These are phyloP conservation scores for Puccinia triticina DNA, from an alignment of 1,284 basidiomycete genomes.

Conservation along the genomic window DNA sequence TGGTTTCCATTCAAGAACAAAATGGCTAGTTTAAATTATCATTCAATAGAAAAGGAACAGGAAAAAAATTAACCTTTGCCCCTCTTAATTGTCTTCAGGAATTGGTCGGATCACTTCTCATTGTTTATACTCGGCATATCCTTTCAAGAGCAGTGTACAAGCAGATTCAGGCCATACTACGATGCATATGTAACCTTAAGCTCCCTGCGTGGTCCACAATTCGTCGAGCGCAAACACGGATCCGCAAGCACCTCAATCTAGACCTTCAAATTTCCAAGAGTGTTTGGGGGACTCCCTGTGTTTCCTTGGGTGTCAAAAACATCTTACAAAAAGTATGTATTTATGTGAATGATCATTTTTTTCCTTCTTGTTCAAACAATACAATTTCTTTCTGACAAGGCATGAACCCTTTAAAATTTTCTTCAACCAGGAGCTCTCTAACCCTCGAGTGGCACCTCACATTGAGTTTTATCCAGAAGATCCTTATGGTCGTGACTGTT, in stretches of 20 bases:
- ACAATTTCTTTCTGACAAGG: neutral
- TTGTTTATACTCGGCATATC: neutral
- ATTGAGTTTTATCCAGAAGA: neutral
- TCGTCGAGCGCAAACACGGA: neutral
- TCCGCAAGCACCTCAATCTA: neutral
- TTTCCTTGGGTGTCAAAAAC: neutral
- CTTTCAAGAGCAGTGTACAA: neutral
- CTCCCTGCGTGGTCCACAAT: neutral
- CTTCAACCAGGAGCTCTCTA: neutral
- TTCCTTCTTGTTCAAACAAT: neutral
- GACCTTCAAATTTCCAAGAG: neutral
- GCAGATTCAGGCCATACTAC: neutral
- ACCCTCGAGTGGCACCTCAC: neutral
- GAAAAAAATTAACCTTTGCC: neutral
- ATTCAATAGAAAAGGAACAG: no score
- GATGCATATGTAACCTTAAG: neutral
- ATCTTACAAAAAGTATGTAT: neutral
- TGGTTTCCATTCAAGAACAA: slow-evolving; percentile 17
- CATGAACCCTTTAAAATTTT: neutral
- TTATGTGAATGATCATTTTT: no score
- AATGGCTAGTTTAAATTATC: neutral
- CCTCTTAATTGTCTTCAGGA: neutral
- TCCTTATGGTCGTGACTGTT: neutral
- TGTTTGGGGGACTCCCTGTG: neutral
- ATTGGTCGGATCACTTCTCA: neutral